Evolutionary conservation across 352 stramenopile species (phyloP), one percentile per base, ranked within the genome.

Genomic region (Pythium volutum): DNA sequence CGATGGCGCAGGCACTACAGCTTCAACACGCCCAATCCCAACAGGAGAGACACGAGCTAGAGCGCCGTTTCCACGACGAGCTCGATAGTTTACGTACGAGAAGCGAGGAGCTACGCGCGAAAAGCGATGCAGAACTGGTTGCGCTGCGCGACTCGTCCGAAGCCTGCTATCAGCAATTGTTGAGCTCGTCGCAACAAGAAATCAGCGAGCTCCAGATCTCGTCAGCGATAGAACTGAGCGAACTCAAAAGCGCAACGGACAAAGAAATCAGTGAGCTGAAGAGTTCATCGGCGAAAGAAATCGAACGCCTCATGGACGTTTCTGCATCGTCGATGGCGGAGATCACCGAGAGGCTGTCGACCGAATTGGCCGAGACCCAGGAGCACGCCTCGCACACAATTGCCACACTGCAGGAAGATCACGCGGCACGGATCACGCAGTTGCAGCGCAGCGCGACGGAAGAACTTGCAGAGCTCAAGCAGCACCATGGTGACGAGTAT

Each of bases 401-500:
- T 1, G n/a, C 31, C 4, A 14, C 6, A 7, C 26, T 63, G 14
- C 47, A 53, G 26, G 20, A 23, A 12, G 58, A 70, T 4, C 69
- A 86, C 58, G 69, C 51, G 0, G 47, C 34, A 9, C 50, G 76
- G 20, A 39, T 70, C 1, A 46, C 70, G 9, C 33, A 55, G 4
- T 49, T 82, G 16, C 59, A 69, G 56, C 33, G 39, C 1, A 50
- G 51, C 1, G 43, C 45, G 4, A 33, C 67, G 4, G 23, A 48
- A 20, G 61, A 79, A 3, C 38, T 69, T 20, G 22, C 39, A 3
- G 55, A 63, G 6, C 26, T 77, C 10, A 52, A 61, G 29, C 54
- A 61, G 39, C 38, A 50, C 5, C 70, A 86, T 49, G 51, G 54
- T 2, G 33, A 54, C 8, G 55, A 82, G 47, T 23, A 68, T 10